Evolutionary conservation across 768 basidiomycete species (phyloP).

Genomic region (Tephrocybe sp.): DNA sequence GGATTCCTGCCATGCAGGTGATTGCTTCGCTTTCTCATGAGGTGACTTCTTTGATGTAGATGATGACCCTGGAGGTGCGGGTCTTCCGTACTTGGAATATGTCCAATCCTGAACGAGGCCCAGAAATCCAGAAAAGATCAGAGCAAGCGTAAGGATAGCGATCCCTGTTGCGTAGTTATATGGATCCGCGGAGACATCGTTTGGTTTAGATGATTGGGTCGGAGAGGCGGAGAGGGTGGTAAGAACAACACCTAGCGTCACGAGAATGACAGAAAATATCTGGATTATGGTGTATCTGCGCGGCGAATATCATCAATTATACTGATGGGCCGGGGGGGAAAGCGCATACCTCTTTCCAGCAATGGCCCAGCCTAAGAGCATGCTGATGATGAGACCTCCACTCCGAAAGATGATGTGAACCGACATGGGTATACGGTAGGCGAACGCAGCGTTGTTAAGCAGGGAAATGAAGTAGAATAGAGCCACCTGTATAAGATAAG

Average conservation of each 20-base stretch:
- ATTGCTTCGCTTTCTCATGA: conserved; percentile 1
- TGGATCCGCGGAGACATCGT: conserved; percentile 20
- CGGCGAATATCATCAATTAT: neutral
- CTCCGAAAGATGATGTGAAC: conserved; percentile 95
- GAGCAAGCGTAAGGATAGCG: conserved; percentile 68
- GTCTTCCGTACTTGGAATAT: conserved; percentile 44
- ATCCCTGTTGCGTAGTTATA: conserved; percentile 70
- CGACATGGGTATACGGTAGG: conserved; percentile 82
- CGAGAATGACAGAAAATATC: conserved; percentile 72
- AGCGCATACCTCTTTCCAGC: conserved; percentile 57
- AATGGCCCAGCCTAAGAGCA: conserved; percentile 75
- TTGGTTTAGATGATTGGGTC: conserved; percentile 13
- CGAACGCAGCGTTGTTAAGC: conserved; percentile 92
- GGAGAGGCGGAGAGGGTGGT: conserved; percentile 80
- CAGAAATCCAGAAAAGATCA: conserved; percentile 78
- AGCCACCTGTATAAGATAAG: conserved; percentile 78
- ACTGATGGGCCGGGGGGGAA: too few relatives aligned
- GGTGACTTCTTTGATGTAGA: neutral
- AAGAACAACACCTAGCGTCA: conserved; percentile 75
- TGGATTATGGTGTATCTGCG: conserved; percentile 65
- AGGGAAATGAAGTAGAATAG: conserved; percentile 79
- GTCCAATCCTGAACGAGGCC: conserved; percentile 87
- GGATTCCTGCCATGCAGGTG: conserved; percentile 74
- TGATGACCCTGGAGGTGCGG: conserved; percentile 16
- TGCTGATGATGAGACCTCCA: conserved; percentile 81